Evolutionary conservation across 148 eudicot genomes (phyloP).

Genomic region (Persicaria tinctoria): DNA sequence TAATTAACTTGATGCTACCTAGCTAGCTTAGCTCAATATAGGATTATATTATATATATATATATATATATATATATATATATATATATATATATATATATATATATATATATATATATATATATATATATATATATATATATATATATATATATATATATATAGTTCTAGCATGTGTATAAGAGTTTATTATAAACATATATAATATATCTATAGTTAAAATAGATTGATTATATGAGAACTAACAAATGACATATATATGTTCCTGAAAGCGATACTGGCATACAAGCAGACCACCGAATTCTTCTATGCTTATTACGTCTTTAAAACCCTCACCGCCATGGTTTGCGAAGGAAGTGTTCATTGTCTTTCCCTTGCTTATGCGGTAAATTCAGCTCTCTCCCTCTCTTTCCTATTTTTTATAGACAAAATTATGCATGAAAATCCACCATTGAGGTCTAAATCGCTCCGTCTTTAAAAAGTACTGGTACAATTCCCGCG

Average conservation of each 20-base stretch:
- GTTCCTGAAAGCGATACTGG: slow-evolving; percentile 31
- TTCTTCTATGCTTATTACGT: slow-evolving; percentile 45
- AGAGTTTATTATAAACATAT: too few species aligned
- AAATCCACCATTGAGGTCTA: too few species aligned
- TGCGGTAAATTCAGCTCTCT: slow-evolving; percentile 23
- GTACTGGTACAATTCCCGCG: too few species aligned
- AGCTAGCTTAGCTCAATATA: too few species aligned
- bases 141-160: too few species aligned
- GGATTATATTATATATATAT: not conserved
- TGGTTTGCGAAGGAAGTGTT: slow-evolving; percentile 53
- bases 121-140: too few species aligned
- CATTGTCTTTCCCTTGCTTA: slow-evolving; percentile 50
- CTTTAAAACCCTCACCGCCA: slow-evolving; percentile 42
- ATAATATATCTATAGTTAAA: too few species aligned
- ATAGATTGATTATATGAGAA: too few species aligned
- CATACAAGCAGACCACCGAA: slow-evolving; percentile 28
- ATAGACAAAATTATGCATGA: not conserved
- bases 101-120: too few species aligned
- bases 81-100: too few species aligned
- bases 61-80: too few species aligned
- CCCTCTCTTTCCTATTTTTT: not conserved
- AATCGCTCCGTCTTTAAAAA: too few species aligned
- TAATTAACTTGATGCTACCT: not conserved
- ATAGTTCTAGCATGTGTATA: not conserved
- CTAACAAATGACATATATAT: not conserved